Conservation (phyloP, 1,139 yeast genomes). For the Petasospora rhodanensis region DNA sequence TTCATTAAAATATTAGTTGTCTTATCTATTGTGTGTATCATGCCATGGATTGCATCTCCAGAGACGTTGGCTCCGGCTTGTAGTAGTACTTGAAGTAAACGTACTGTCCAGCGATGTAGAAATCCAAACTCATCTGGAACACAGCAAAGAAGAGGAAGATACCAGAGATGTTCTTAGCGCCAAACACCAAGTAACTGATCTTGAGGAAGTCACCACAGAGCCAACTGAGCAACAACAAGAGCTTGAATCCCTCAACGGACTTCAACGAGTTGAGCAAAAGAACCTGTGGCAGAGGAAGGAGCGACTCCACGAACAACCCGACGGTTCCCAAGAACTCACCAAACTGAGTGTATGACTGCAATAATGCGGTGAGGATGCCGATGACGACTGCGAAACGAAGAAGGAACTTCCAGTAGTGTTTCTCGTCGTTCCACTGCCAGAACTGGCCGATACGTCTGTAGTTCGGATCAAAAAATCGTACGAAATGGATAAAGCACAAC, state of each 20-base stretch:
- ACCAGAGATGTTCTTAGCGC: conserved; percentile 63
- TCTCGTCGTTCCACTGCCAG: conserved; percentile 81
- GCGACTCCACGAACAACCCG: conserved; percentile 76
- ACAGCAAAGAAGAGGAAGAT: conserved; percentile 75
- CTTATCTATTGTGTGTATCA: neutral
- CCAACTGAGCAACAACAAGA: conserved; percentile 76
- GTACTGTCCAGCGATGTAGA: conserved; percentile 73
- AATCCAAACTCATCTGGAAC: conserved; percentile 75
- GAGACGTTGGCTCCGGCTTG: conserved; percentile 14
- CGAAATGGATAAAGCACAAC: conserved; percentile 27
- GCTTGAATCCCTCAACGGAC: conserved; percentile 74
- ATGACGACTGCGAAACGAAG: conserved; percentile 40
- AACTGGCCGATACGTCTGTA: conserved; percentile 61
- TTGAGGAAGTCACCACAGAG: conserved; percentile 82
- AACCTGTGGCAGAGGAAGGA: conserved; percentile 85
- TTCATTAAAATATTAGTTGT: neutral
- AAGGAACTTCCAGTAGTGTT: conserved; percentile 64
- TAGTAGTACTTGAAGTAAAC: conserved; percentile 47
- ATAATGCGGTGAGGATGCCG: conserved; percentile 40
- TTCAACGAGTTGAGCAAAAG: conserved; percentile 62
- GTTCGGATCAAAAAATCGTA: conserved; percentile 65
- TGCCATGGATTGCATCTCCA: conserved; percentile 22
- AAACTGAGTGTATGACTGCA: conserved; percentile 38
- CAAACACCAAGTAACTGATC: conserved; percentile 64
- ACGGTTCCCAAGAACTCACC: conserved; percentile 63